phyloP scores from a whole-genome alignment of 371 early-diverging fungal genomes.

The Mucor indicus region DNA sequence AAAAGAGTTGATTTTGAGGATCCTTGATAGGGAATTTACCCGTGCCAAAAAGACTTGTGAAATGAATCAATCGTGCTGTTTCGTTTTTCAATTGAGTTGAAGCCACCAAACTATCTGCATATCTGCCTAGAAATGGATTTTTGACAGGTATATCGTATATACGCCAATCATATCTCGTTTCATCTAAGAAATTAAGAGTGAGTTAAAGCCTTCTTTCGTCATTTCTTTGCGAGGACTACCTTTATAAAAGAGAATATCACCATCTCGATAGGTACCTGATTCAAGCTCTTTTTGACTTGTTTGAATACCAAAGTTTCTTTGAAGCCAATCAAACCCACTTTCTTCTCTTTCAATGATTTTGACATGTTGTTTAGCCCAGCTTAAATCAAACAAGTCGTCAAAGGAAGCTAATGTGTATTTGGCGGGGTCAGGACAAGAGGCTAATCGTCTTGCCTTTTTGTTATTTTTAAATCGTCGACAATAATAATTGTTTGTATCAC shows the following conservation, averaged over 20 bases:
- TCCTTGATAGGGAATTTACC: constrained; percentile 45
- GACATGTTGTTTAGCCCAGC: constrained; percentile 46
- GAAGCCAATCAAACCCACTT: constrained; percentile 38
- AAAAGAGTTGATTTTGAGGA: constrained; percentile 35
- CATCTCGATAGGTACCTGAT: constrained; percentile 29
- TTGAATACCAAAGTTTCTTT: constrained; percentile 24
- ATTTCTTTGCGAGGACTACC: constrained; percentile 11
- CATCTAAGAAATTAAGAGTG: constrained; percentile 5
- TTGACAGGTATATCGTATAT: constrained; percentile 45
- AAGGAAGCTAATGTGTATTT: constrained; percentile 34
- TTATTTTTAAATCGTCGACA: constrained; percentile 12
- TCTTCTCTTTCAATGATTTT: constrained; percentile 32
- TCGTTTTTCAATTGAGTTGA: constrained; percentile 26
- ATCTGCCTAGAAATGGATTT: constrained; percentile 36
- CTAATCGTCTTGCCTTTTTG: constrained; percentile 3
- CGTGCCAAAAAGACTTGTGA: constrained; percentile 46
- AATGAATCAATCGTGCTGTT: constrained; percentile 41
- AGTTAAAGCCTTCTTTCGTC: neutral
- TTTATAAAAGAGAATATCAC: constrained; percentile 44
- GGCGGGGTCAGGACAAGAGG: constrained; percentile 32
- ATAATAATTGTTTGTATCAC: constrained; percentile 13
- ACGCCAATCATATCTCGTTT: constrained; percentile 49
- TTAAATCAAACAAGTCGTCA: constrained; percentile 42
- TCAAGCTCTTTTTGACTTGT: neutral
- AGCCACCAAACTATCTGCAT: constrained; percentile 37